Evolutionary conservation across 768 basidiomycete species (phyloP).

Genomic region (Collybiopsis luxurians): DNA sequence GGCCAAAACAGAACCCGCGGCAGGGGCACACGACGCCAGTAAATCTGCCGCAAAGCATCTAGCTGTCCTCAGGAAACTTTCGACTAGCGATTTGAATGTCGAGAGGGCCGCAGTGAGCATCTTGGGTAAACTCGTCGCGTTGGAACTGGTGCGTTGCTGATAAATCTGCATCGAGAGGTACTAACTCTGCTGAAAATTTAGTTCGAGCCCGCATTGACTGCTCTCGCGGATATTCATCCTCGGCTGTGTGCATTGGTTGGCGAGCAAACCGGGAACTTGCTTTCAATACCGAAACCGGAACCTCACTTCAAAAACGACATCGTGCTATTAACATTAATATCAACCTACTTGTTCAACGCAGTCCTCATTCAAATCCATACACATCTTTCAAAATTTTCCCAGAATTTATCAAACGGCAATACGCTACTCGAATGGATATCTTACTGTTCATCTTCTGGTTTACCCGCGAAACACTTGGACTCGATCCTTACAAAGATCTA

Average conservation of each 20-base stretch:
- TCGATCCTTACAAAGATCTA: constrained; percentile 60
- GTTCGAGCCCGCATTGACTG: constrained; percentile 49
- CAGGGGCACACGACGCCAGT: constrained; percentile 29
- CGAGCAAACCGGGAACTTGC: background rate
- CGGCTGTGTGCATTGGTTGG: constrained; percentile 34
- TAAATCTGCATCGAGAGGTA: no score
- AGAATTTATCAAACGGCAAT: constrained; percentile 22
- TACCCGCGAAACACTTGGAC: constrained; percentile 56
- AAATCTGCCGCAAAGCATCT: constrained; percentile 46
- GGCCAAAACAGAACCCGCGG: constrained; percentile 23
- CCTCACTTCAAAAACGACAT: constrained; percentile 14
- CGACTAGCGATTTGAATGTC: constrained; percentile 54
- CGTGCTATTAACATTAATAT: constrained; percentile 49
- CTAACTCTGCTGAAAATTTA: constrained; percentile 22
- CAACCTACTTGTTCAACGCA: constrained; percentile 58
- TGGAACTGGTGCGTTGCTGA: constrained; percentile 64
- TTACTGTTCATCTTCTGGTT: constrained; percentile 22
- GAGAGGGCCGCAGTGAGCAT: constrained; percentile 73
- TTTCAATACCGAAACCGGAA: constrained; percentile 21
- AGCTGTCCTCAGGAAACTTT: constrained; percentile 39
- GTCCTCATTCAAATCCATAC: constrained; percentile 39
- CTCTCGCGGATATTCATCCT: constrained; percentile 46
- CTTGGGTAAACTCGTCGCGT: constrained; percentile 58
- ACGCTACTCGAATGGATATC: constrained; percentile 57
- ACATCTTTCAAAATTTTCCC: constrained; percentile 16